A percentile compares a stretch with the other conserved stretches of the same genome.
Conservation (phyloP, 2,329 filamentous ascomycete genomes). For the Alternaria gaisen region DNA sequence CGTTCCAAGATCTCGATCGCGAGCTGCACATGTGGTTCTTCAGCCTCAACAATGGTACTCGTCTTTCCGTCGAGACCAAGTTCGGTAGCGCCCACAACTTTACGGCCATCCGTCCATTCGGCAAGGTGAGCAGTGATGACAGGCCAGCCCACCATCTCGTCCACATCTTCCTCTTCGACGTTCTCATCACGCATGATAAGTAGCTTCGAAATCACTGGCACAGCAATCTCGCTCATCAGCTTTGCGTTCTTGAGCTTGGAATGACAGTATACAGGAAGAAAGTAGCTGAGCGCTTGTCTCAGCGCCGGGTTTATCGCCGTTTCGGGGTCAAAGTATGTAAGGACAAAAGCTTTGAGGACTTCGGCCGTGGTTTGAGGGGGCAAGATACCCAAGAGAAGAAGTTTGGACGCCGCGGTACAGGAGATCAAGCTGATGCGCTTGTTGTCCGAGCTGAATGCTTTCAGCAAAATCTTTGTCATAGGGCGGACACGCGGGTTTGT, state of each 20-base stretch:
- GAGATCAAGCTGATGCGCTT: constrained; percentile 82
- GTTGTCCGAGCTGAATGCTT: constrained; percentile 72
- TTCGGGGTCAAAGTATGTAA: constrained; percentile 89
- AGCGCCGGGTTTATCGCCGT: constrained; percentile 82
- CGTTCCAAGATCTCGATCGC: constrained; percentile 80
- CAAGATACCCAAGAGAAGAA: constrained; percentile 82
- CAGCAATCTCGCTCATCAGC: constrained; percentile 77
- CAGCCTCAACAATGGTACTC: constrained; percentile 68
- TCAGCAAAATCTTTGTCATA: constrained; percentile 85
- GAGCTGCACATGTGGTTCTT: constrained; percentile 82
- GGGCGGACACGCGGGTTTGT: constrained; percentile 61
- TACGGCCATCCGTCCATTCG: constrained; percentile 95
- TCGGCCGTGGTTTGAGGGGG: constrained; percentile 61
- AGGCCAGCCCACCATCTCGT: constrained; percentile 75
- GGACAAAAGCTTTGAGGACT: constrained; percentile 82
- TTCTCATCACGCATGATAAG: constrained; percentile 66
- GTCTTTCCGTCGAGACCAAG: constrained; percentile 58
- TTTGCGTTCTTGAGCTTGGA: constrained; percentile 83
- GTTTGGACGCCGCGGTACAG: constrained; percentile 82
- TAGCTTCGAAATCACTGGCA: constrained; percentile 78
- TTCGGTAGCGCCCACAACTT: constrained; percentile 69
- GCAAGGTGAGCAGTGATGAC: constrained; percentile 83
- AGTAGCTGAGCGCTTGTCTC: constrained; percentile 88
- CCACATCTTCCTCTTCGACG: constrained; percentile 76
- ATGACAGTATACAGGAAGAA: constrained; percentile 93